phyloP scores from a whole-genome alignment of 768 basidiomycete species.

The Rhizopogon vulgaris region DNA sequence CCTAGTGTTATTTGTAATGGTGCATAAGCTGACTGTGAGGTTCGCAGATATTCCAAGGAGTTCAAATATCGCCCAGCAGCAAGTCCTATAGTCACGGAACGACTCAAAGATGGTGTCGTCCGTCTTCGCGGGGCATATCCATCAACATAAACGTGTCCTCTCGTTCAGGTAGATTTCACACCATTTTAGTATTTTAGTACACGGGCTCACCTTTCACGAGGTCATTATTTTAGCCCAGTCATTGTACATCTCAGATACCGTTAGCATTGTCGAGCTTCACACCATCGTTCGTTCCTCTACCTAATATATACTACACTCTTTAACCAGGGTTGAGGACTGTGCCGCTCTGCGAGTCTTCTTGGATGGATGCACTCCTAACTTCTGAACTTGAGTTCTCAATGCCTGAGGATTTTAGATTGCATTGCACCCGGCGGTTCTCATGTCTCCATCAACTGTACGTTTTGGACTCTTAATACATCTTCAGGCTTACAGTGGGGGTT shows the following conservation, averaged over 20 bases:
- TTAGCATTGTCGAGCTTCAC: not conserved
- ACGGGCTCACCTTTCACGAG: not conserved
- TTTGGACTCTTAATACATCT: not conserved
- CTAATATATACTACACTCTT: not conserved
- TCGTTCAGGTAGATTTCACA: not conserved
- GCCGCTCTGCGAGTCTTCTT: no score
- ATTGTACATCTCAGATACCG: not conserved
- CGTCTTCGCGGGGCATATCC: constrained; percentile 66
- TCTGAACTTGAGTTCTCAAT: not conserved
- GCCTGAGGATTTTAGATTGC: not conserved
- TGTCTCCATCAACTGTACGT: not conserved
- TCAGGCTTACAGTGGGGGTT: not conserved
- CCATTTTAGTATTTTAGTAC: not conserved
- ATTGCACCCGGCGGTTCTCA: no score
- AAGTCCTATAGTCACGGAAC: constrained; percentile 76
- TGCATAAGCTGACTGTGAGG: not conserved
- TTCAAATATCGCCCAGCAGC: constrained; percentile 80
- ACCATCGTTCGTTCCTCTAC: not conserved
- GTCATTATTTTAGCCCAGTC: not conserved
- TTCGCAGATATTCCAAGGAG: constrained; percentile 73
- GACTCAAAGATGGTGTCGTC: constrained; percentile 61
- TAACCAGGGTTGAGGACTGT: not conserved
- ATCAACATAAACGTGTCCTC: not conserved
- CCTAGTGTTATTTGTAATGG: not conserved
- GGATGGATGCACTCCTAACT: not conserved